Conservation (phyloP, 768 basidiomycete species). For the Hericium erinaceus region DNA sequence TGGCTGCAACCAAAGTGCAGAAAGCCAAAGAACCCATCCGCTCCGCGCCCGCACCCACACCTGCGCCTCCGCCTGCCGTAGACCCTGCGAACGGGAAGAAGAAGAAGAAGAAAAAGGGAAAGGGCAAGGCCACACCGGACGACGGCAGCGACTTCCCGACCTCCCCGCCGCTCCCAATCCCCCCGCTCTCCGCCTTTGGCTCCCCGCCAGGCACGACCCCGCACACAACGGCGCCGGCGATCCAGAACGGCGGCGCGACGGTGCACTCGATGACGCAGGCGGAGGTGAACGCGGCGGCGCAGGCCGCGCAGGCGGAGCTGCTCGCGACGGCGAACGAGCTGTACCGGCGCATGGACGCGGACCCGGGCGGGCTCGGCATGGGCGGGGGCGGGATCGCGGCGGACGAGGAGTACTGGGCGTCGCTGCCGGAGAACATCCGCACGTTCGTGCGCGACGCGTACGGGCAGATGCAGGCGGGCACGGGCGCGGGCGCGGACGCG, state of each 20-base stretch:
- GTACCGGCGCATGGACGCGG: constrained; percentile 35
- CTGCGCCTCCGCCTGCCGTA: neutral
- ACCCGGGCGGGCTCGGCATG: constrained; percentile 23
- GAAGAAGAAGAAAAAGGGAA: constrained; percentile 4
- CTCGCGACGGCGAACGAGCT: constrained; percentile 41
- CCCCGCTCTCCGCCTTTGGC: neutral
- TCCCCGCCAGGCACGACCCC: neutral
- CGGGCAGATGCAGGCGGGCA: constrained; percentile 16
- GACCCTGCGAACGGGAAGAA: neutral
- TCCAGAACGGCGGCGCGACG: neutral
- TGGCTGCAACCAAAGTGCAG: constrained; percentile 44
- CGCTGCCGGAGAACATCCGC: constrained; percentile 57
- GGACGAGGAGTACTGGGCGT: constrained; percentile 64
- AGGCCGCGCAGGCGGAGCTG: constrained; percentile 28
- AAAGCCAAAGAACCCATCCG: constrained; percentile 16
- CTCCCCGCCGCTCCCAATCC: neutral
- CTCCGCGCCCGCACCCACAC: neutral
- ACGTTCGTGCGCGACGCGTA: constrained; percentile 47
- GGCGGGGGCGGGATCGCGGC: constrained; percentile 20
- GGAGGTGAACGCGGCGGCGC: constrained; percentile 6
- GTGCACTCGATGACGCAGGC: neutral
- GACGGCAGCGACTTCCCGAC: neutral
- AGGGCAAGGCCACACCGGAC: constrained; percentile 8
- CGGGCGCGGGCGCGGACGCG: constrained; percentile 4
- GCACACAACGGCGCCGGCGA: constrained; percentile 1